phyloP scores from a whole-genome alignment of 768 basidiomycete species.

The Rossbeevera mucosa region DNA sequence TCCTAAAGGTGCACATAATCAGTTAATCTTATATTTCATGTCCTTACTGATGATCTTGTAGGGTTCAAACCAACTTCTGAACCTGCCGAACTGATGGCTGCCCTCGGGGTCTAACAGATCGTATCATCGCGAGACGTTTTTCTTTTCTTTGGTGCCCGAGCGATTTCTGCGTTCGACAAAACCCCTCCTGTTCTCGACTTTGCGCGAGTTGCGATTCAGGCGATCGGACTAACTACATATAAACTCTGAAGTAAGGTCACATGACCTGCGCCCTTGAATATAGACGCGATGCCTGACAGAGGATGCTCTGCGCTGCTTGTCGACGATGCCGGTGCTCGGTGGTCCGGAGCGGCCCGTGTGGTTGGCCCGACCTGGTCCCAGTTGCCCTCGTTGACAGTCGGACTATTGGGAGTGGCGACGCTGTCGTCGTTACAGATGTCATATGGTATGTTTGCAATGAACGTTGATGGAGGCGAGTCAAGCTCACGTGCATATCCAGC shows the following conservation, averaged over 20 bases:
- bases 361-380: conserved; percentile 64
- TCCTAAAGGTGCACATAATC: too few relatives aligned
- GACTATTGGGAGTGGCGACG: conserved; percentile 79
- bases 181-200: too few relatives aligned
- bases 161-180: too few relatives aligned
- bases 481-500: conserved; percentile 34
- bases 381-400: conserved; percentile 68
- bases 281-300: conserved; percentile 31
- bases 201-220: too few relatives aligned
- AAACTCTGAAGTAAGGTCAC: not conserved
- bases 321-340: conserved; percentile 34
- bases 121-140: too few relatives aligned
- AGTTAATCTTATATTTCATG: too few relatives aligned
- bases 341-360: conserved; percentile 41
- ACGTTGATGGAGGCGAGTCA: not conserved
- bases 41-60: too few relatives aligned
- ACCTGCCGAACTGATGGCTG: too few relatives aligned
- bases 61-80: too few relatives aligned
- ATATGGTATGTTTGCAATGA: conserved; percentile 50
- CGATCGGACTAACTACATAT: too few relatives aligned
- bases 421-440: conserved; percentile 97
- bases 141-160: too few relatives aligned
- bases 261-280: not conserved
- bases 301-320: conserved; percentile 46
- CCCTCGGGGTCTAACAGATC: too few relatives aligned